Evolutionary conservation across 2,329 filamentous ascomycete species (phyloP).

Genomic region (Ophiostoma perfectum): DNA sequence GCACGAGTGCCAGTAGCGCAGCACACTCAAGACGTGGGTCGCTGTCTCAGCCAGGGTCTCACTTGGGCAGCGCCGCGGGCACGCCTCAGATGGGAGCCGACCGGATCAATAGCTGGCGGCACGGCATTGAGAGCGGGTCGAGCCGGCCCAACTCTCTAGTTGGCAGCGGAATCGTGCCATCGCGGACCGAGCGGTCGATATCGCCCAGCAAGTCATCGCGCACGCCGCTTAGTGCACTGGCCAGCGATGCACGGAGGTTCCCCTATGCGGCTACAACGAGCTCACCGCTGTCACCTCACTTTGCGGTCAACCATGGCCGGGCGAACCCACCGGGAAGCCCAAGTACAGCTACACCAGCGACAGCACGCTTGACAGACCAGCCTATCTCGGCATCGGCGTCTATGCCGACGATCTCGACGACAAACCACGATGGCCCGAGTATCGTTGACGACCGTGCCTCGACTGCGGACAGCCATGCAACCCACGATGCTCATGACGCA

Average conservation of each 20-base stretch:
- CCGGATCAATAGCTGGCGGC: constrained; percentile 82
- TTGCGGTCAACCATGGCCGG: neutral
- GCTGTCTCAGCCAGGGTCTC: constrained; percentile 41
- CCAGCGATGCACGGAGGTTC: constrained; percentile 44
- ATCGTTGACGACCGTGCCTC: neutral
- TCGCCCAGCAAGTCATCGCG: constrained; percentile 47
- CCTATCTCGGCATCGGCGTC: neutral
- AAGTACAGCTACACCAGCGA: constrained; percentile 33
- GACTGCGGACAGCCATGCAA: neutral
- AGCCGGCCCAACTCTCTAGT: constrained; percentile 36
- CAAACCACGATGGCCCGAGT: neutral
- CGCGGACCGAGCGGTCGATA: constrained; percentile 49
- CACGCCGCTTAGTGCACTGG: constrained; percentile 34
- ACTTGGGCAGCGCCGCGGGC: neutral
- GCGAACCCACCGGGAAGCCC: constrained; percentile 23
- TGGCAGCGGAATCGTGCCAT: constrained; percentile 30
- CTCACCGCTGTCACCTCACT: constrained; percentile 24
- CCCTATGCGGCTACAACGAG: constrained; percentile 35
- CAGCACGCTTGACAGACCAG: constrained; percentile 7
- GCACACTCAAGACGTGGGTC: constrained; percentile 51
- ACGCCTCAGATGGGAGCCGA: constrained; percentile 45
- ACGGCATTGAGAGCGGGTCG: constrained; percentile 47
- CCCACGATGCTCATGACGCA: neutral
- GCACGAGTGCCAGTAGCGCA: constrained; percentile 45
- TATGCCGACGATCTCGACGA: neutral